Evolutionary conservation across 305 asterid species (phyloP).

Genomic region (Withania somnifera): DNA sequence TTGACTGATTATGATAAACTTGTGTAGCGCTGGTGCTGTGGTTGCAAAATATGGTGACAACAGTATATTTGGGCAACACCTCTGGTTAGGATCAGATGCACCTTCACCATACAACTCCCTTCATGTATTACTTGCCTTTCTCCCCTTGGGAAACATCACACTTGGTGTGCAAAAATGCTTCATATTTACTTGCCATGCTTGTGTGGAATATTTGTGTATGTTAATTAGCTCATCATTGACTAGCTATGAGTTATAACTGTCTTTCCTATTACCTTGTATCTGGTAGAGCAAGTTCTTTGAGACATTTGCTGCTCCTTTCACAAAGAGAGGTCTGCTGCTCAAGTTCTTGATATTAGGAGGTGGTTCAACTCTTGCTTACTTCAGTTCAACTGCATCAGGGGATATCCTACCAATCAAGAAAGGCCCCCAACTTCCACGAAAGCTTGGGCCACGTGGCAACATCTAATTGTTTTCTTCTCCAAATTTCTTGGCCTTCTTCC

Average conservation of each 20-base stretch:
- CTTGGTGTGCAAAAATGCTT: not conserved
- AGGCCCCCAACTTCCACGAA: conserved; percentile 94
- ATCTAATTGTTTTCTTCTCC: conserved; percentile 25
- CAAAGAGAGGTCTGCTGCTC: conserved; percentile 92
- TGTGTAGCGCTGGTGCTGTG: conserved; percentile 56
- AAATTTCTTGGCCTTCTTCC: conserved; percentile 4
- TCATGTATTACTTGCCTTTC: conserved; percentile 27
- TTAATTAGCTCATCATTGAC: not conserved
- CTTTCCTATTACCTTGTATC: not conserved
- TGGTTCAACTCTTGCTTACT: conserved; percentile 73
- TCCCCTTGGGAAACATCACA: not conserved
- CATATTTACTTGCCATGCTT: not conserved
- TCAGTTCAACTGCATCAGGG: conserved; percentile 76
- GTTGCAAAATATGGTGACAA: conserved; percentile 95
- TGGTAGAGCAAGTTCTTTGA: conserved; percentile 91
- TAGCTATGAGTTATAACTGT: not conserved
- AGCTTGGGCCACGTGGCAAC: conserved; percentile 76
- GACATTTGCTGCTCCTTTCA: conserved; percentile 97
- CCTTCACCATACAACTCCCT: conserved; percentile 69
- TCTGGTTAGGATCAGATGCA: conserved; percentile 86
- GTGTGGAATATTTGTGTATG: not conserved
- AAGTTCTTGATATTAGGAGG: conserved; percentile 95
- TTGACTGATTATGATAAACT: not conserved
- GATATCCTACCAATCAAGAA: conserved; percentile 82
- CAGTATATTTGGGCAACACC: conserved; percentile 75